Percentiles rank a stretch among this genome's conserved stretches.
Conservation (phyloP, 2,329 filamentous ascomycete species). For the Aspergillus sp. region DNA sequence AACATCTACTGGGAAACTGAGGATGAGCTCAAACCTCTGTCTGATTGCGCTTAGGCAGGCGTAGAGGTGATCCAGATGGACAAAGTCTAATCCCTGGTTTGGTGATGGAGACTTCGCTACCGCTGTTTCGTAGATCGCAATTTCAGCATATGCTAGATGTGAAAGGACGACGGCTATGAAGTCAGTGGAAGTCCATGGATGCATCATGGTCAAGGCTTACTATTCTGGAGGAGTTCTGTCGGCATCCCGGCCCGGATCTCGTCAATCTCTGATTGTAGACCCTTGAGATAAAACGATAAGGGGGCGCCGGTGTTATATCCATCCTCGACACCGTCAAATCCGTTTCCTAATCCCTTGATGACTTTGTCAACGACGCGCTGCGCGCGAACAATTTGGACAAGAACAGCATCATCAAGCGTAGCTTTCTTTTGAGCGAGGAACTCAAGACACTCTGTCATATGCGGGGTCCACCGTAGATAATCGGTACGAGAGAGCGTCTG, state of each 20-base stretch:
- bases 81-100: slow-evolving; percentile 11
- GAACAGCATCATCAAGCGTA: not conserved
- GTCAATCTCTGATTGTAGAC: slow-evolving; percentile 9
- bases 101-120: slow-evolving; percentile 16
- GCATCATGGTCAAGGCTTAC: not conserved
- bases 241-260: slow-evolving; percentile 4
- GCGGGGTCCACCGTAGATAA: slow-evolving; percentile 24
- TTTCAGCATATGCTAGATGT: slow-evolving; percentile 22
- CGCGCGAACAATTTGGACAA: slow-evolving; percentile 11
- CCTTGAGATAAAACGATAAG: slow-evolving; percentile 7
- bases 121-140: slow-evolving; percentile 23
- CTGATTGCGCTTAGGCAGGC: slow-evolving; percentile 42
- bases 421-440: slow-evolving; percentile 5
- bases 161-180: slow-evolving; percentile 16
- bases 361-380: slow-evolving; percentile 7
- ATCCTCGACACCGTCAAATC: not conserved
- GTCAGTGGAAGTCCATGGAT: not conserved
- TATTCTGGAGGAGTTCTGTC: slow-evolving; percentile 7
- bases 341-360: not conserved
- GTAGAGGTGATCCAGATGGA: slow-evolving; percentile 36
- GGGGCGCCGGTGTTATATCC: not conserved
- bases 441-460: slow-evolving; percentile 18
- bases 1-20: slow-evolving; percentile 35
- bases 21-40: slow-evolving; percentile 44
- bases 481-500: slow-evolving; percentile 54